phyloP scores from a whole-genome alignment of 2,329 filamentous ascomycete genomes.

The Cytospora paraplurivora region DNA sequence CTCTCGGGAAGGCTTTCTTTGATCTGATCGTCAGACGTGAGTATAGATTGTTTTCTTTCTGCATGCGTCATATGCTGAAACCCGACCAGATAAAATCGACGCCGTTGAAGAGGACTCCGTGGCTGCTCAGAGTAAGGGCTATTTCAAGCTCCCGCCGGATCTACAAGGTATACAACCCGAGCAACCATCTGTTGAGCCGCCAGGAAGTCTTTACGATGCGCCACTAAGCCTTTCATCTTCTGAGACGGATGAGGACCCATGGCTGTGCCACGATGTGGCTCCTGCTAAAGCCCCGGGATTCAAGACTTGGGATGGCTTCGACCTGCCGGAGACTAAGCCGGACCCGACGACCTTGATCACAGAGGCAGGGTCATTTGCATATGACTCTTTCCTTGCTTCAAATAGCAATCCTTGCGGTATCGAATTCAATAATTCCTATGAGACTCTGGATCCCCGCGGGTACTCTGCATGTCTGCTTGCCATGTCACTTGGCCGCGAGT shows the following conservation, averaged over 20 bases:
- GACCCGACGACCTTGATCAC: slow-evolving; percentile 58
- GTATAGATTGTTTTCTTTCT: slow-evolving; percentile 2
- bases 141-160: slow-evolving; percentile 43
- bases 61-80: neutral
- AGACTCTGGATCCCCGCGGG: slow-evolving; percentile 49
- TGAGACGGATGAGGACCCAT: slow-evolving; percentile 44
- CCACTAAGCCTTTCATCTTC: slow-evolving; percentile 12
- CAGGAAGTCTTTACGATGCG: slow-evolving; percentile 3
- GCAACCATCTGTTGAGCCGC: slow-evolving; percentile 6
- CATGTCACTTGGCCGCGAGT: slow-evolving; percentile 70
- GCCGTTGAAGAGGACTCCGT: slow-evolving; percentile 9
- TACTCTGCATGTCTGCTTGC: slow-evolving; percentile 63
- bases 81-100: slow-evolving; percentile 17
- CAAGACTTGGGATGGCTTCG: slow-evolving; percentile 72
- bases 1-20: slow-evolving; percentile 45
- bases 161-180: slow-evolving; percentile 28
- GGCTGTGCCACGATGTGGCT: slow-evolving; percentile 47
- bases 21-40: slow-evolving; percentile 41
- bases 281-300: slow-evolving; percentile 45
- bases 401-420: slow-evolving; percentile 44
- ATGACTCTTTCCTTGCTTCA: slow-evolving; percentile 62
- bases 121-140: slow-evolving; percentile 6
- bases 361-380: slow-evolving; percentile 66
- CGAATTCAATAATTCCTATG: slow-evolving; percentile 40
- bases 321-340: slow-evolving; percentile 43